Conservation (phyloP, 345 rosid species). For the Cardamine resedifolia region DNA sequence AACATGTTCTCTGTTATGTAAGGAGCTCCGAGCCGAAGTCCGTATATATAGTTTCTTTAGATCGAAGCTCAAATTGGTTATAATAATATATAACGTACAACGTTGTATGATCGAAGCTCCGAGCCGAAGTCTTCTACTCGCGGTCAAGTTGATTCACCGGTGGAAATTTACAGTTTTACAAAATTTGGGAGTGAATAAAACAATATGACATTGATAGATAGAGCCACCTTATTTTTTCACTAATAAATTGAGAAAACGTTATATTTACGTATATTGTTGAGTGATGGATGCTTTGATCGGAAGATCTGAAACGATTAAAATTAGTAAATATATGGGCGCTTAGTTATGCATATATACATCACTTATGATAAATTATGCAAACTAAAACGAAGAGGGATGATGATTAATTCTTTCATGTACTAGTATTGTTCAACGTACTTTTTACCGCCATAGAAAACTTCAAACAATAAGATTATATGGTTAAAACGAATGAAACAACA, state of each 20-base stretch:
- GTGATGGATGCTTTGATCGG: not conserved
- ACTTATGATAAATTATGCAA: not conserved
- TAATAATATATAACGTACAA: no score
- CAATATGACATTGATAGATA: not conserved
- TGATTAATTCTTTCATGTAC: not conserved
- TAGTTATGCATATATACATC: not conserved
- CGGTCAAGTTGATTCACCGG: not conserved
- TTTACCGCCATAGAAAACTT: not conserved
- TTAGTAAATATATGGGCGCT: not conserved
- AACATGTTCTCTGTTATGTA: not conserved
- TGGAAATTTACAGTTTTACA: not conserved
- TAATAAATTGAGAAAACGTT: not conserved
- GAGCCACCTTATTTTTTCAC: not conserved
- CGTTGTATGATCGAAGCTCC: no score
- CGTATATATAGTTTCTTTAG: no score
- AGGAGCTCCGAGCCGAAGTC: not conserved
- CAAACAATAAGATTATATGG: not conserved
- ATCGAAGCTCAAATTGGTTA: not conserved
- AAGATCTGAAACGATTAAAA: not conserved
- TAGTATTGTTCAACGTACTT: not conserved
- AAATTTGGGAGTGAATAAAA: not conserved
- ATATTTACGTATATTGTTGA: not conserved
- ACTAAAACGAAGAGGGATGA: not conserved
- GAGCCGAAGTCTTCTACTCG: no score
- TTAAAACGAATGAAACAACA: not conserved